Evolutionary conservation across 768 basidiomycete species (phyloP).

Genomic region (Lactarius tabidus): DNA sequence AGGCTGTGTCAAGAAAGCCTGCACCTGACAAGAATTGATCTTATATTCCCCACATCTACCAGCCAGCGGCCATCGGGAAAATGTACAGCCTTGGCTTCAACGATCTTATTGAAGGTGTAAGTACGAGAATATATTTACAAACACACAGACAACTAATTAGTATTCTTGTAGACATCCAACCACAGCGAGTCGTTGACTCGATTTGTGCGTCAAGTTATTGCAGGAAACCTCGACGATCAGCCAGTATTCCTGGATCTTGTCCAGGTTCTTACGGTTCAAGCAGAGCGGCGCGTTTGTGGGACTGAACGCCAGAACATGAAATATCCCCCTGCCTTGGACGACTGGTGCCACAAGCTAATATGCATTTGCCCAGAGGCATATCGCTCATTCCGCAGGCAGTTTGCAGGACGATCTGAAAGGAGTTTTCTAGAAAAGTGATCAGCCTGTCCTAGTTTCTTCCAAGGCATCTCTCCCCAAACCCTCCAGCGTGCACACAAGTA

Average conservation of each 20-base stretch:
- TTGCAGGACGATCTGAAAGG: conserved; percentile 24
- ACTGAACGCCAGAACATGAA: conserved; percentile 36
- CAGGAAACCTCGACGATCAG: conserved; percentile 30
- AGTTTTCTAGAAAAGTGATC: conserved; percentile 26
- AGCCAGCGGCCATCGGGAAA: background rate
- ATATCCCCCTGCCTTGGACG: conserved; percentile 33
- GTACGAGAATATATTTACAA: background rate
- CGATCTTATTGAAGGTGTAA: background rate
- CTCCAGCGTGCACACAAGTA: conserved; percentile 27
- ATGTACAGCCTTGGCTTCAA: background rate
- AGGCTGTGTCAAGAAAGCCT: background rate
- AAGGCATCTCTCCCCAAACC: conserved; percentile 25
- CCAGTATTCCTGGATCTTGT: conserved; percentile 33
- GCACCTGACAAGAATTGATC: background rate
- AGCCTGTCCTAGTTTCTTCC: conserved; percentile 27
- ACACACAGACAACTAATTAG: too few relatives aligned
- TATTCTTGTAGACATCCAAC: background rate
- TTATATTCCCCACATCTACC: background rate
- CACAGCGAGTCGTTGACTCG: background rate
- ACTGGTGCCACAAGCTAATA: conserved; percentile 31
- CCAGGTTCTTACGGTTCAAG: conserved; percentile 30
- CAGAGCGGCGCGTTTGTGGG: conserved; percentile 31
- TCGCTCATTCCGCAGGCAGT: conserved; percentile 25
- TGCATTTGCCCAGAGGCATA: conserved; percentile 33
- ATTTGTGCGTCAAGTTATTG: conserved; percentile 25